Evolutionary conservation across 352 stramenopile genomes (phyloP).

Genomic region (Phytopythium vexans): DNA sequence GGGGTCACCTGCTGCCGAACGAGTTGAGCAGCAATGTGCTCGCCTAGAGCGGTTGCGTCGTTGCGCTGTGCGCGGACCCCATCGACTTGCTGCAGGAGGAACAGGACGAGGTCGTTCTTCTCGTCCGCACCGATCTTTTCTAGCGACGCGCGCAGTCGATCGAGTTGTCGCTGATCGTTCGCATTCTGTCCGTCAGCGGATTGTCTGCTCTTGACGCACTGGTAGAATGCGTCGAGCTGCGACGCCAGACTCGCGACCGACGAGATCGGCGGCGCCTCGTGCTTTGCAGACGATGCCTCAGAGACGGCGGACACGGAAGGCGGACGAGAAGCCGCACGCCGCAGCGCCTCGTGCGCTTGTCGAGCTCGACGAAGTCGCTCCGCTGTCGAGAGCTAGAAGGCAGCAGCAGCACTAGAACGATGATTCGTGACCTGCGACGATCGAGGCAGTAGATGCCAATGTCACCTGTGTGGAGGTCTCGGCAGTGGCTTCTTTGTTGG

Average conservation of each 20-base stretch:
- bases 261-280: not conserved
- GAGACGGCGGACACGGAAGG: not conserved
- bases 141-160: constrained; percentile 16
- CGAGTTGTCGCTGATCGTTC: not conserved
- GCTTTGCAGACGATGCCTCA: not conserved
- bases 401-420: too few relatives aligned
- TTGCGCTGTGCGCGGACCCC: constrained; percentile 33
- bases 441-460: too few relatives aligned
- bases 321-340: constrained; percentile 2
- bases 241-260: constrained; percentile 22
- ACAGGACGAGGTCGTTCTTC: constrained; percentile 52
- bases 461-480: too few relatives aligned
- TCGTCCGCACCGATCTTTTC: constrained; percentile 50
- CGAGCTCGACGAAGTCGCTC: constrained; percentile 30
- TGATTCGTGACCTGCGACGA: too few relatives aligned
- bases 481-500: too few relatives aligned
- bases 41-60: constrained; percentile 50
- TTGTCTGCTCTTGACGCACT: constrained; percentile 8
- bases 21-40: constrained; percentile 65
- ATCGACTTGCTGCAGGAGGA: constrained; percentile 42
- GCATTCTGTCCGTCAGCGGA: not conserved
- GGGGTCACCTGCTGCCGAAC: constrained; percentile 52
- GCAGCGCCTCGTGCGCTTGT: constrained; percentile 22
- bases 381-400: constrained; percentile 14
- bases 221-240: constrained; percentile 24